A percentile compares a stretch with the other conserved stretches of the same genome.
These are phyloP conservation scores for Pseudogymnoascus sp. DNA, from an alignment of 2,329 filamentous ascomycete genomes.

Conservation along the genomic window DNA sequence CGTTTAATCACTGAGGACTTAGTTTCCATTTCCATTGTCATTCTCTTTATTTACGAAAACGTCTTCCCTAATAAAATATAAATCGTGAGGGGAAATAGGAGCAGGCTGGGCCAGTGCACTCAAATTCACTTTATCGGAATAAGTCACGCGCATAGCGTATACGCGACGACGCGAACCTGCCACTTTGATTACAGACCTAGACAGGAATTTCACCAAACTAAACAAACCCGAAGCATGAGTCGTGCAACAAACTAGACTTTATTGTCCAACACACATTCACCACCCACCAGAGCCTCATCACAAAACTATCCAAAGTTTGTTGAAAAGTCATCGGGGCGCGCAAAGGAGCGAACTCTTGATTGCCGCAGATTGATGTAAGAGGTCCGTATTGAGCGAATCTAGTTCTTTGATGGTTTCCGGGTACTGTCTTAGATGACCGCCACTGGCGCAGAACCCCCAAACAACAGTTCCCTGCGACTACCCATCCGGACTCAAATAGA, in stretches of 20 bases:
- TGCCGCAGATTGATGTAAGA: slow-evolving; percentile 6
- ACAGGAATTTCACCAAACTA: slow-evolving; percentile 10
- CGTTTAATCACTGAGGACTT: not conserved
- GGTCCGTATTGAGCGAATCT: slow-evolving; percentile 5
- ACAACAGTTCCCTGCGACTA: slow-evolving; percentile 10
- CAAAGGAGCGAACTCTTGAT: not conserved
- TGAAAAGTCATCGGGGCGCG: not conserved
- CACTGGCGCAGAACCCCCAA: not conserved
- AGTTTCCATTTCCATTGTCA: not conserved
- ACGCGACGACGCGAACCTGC: slow-evolving; percentile 11
- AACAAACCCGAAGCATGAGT: slow-evolving; percentile 7
- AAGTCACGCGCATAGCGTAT: slow-evolving; percentile 10
- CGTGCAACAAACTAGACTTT: not conserved
- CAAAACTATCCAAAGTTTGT: not conserved
- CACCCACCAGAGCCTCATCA: not conserved
- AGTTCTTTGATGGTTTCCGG: slow-evolving; percentile 9
- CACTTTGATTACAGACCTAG: slow-evolving; percentile 8
- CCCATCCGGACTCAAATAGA: not conserved
- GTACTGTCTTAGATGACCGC: slow-evolving; percentile 7
- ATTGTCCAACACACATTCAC: slow-evolving; percentile 3
- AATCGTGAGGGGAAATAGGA: not conserved
- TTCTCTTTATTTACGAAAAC: slow-evolving; percentile 1
- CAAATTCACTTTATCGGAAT: not conserved
- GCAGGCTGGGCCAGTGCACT: not conserved
- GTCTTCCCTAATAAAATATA: not conserved